Base-by-base conservation (phyloP, 2,329 filamentous ascomycete species). In the Neopestalotiopsis clavispora region DNA sequence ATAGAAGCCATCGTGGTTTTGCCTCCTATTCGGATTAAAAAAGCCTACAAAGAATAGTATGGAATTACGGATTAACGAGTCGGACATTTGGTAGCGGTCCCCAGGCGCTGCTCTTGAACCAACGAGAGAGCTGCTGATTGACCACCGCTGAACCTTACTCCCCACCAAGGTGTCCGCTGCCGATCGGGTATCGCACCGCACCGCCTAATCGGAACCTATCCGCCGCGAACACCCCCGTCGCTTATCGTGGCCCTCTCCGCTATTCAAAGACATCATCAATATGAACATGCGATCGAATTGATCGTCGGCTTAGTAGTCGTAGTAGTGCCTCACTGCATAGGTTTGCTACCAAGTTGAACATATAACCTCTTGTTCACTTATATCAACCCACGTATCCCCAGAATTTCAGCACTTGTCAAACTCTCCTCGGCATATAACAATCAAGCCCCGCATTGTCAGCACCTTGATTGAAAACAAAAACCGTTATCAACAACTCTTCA, bases 201-300 rank as follows among this genome's bases (percentile, higher is more conserved):
- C 63, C 63, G n/a, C 52, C 23, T 13, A 42, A 30, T 66, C 63
- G 63, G 63, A 66, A 49, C 63, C 56, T 23, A 56, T 57, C 63
- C 63, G 40, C 32, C 28, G 14, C 32, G 17, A 23, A 23, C 42
- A 17, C 45, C 45, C 45, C 45, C 45, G 45, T 20, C n/a, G 45
- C 45, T 52, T 52, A 52, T 52, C 45, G 17, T 20, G 45, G 45
- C 6, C 63, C 52, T 57, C 42, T 52, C 49, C 63, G 13, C 45
- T 28, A 34, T 49, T 56, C 30, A 20, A 17, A 61, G 59, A 61
- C 59, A 34, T 61, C 59, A 34, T 61, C 28, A 40, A 28, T 59
- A 30, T 30, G 30, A 61, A 61, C 59, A 61, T 61, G 40, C 28
- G 59, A 34, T 61, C 32, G 59, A 61, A 40, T n/a, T 61, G 34